Percentiles rank a stretch among this genome's conserved stretches.
Conservation (phyloP, 2,329 filamentous ascomycete species). For the Aspergillus vadensis region DNA sequence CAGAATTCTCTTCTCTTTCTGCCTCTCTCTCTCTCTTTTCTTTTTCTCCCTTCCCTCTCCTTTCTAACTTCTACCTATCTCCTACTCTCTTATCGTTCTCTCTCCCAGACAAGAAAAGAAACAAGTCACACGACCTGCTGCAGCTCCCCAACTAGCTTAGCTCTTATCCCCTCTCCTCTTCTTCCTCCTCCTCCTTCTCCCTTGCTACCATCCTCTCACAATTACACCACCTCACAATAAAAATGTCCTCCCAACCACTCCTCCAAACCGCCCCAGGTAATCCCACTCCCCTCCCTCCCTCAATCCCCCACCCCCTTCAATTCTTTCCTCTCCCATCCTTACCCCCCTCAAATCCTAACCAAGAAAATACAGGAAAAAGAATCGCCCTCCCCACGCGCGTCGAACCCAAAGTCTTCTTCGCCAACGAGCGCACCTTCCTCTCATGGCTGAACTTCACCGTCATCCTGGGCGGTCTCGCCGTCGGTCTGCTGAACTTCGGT, state of each 20-base stretch:
- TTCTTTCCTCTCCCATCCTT: no score
- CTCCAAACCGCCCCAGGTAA: conserved; percentile 90
- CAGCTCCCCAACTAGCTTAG: no score
- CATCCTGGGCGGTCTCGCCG: conserved; percentile 91
- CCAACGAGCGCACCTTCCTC: conserved; percentile 98
- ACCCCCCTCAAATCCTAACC: no score
- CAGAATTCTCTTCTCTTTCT: not conserved
- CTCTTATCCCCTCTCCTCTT: not conserved
- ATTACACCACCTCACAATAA: not conserved
- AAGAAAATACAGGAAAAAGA: conserved; percentile 93
- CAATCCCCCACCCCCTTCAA: not conserved
- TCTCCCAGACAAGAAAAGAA: not conserved
- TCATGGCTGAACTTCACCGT: conserved; percentile 99
- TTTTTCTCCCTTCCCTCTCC: not conserved
- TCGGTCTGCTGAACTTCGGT: conserved; percentile 97
- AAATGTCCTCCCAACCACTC: conserved; percentile 94
- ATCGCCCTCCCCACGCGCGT: conserved; percentile 97
- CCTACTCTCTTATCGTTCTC: not conserved
- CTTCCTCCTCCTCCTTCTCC: not conserved
- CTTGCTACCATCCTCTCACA: not conserved
- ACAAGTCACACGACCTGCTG: no score
- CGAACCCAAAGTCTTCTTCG: conserved; percentile 99
- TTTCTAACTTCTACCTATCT: not conserved
- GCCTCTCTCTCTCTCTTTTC: not conserved
- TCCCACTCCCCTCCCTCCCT: not conserved